Conservation (phyloP, 2,329 filamentous ascomycete species). For the Aspergillus sp. region DNA sequence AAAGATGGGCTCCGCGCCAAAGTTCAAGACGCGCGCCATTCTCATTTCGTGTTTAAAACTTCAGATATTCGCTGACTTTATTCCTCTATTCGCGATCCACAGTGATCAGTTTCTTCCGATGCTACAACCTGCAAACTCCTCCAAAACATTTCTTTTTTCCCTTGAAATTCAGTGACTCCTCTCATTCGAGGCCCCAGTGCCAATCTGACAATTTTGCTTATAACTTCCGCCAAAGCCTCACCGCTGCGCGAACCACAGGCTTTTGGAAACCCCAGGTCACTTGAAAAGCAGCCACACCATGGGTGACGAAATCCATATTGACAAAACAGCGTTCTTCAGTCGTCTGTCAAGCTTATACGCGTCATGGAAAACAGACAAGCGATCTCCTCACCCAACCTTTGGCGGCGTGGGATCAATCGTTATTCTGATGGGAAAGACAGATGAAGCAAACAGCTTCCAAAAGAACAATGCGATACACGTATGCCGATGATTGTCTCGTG, state of each 20-base stretch:
- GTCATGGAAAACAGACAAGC: constrained; percentile 96
- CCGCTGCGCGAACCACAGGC: background rate
- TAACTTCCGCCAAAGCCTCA: background rate
- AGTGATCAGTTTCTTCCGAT: background rate
- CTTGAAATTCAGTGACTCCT: background rate
- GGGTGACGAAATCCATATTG: constrained; percentile 88
- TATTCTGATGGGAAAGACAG: constrained; percentile 91
- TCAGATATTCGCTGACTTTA: background rate
- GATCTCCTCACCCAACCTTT: constrained; percentile 80
- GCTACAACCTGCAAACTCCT: too few relatives aligned
- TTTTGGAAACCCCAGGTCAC: constrained; percentile 3
- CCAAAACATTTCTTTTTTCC: background rate
- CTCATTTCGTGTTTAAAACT: constrained; percentile 8
- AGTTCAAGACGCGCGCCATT: constrained; percentile 4
- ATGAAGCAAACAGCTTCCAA: constrained; percentile 81
- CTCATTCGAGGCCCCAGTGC: background rate
- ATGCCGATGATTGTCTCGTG: constrained; percentile 38
- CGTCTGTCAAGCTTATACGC: constrained; percentile 82
- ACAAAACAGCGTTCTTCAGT: constrained; percentile 90
- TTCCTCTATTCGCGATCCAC: background rate
- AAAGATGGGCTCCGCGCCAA: constrained; percentile 1
- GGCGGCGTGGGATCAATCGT: constrained; percentile 82
- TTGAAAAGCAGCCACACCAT: constrained; percentile 40
- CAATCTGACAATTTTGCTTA: background rate
- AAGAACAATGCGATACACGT: constrained; percentile 98